Evolutionary conservation across 257 asterid genomes (phyloP).

Genomic region (Solanum chiquidenum): DNA sequence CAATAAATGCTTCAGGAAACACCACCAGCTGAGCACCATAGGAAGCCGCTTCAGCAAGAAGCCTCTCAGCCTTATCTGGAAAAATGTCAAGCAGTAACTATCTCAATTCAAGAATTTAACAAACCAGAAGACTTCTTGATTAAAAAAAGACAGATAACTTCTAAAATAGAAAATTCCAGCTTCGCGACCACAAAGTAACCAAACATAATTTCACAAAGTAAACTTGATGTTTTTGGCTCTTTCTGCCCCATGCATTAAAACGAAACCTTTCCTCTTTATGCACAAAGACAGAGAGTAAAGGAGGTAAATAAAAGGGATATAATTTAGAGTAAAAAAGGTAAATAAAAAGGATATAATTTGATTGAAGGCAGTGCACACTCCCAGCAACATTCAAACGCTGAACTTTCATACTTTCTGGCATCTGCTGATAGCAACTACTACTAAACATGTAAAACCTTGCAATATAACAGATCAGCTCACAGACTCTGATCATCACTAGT

Average conservation of each 20-base stretch:
- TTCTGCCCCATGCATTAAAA: neutral
- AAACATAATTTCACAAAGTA: neutral
- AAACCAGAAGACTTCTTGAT: neutral
- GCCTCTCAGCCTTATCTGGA: slow-evolving; percentile 89
- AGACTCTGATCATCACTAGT: neutral
- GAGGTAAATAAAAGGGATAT: neutral
- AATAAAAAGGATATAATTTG: neutral
- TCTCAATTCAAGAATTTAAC: neutral
- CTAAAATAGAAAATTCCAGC: neutral
- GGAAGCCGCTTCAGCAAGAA: slow-evolving; percentile 89
- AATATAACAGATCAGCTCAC: neutral
- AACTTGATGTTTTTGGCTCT: neutral
- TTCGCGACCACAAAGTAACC: neutral
- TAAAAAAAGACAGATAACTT: neutral
- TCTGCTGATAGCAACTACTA: neutral
- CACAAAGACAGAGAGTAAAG: neutral
- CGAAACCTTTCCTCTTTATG: neutral
- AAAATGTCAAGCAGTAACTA: neutral
- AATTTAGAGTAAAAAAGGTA: neutral
- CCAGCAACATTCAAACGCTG: neutral
- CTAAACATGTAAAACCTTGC: neutral
- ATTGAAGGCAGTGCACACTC: neutral
- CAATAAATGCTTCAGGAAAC: slow-evolving; percentile 96
- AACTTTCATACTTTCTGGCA: neutral
- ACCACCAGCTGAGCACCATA: slow-evolving; percentile 85